Percentiles rank a stretch among this genome's conserved stretches.
phyloP scores from a whole-genome alignment of 2,329 filamentous ascomycete genomes.

The Ophiostoma angusticollis region DNA sequence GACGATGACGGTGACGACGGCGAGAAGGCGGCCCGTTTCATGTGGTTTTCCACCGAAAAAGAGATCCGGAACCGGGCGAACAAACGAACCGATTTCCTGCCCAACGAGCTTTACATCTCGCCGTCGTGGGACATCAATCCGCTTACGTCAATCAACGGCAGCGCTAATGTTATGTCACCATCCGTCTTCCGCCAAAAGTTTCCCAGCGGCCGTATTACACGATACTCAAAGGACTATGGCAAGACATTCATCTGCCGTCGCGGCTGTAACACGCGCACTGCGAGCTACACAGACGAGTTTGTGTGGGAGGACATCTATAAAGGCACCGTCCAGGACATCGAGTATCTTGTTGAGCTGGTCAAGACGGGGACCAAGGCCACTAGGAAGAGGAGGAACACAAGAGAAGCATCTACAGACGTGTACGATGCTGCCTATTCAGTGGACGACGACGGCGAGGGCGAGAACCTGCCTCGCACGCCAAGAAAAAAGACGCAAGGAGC shows the following conservation, averaged over 20 bases:
- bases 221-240: constrained; percentile 59
- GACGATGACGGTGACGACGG: constrained; percentile 56
- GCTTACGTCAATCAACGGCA: constrained; percentile 79
- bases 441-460: constrained; percentile 19
- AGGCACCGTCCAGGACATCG: constrained; percentile 52
- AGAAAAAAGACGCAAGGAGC: constrained; percentile 20
- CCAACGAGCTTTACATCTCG: constrained; percentile 86
- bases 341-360: constrained; percentile 52
- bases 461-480: constrained; percentile 22
- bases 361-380: constrained; percentile 61
- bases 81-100: constrained; percentile 67
- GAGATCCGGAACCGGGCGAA: constrained; percentile 76
- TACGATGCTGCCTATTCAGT: constrained; percentile 16
- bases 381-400: constrained; percentile 31
- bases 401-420: constrained; percentile 19
- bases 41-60: constrained; percentile 91
- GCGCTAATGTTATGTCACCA: constrained; percentile 65
- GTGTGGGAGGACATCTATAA: constrained; percentile 76
- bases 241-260: constrained; percentile 84
- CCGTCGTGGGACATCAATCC: constrained; percentile 79
- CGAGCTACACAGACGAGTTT: constrained; percentile 86
- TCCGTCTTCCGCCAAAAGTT: constrained; percentile 54
- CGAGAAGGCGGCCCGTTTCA: constrained; percentile 72
- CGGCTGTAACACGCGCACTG: constrained; percentile 78
- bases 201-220: constrained; percentile 62